Evolutionary conservation across 2,329 filamentous ascomycete genomes (phyloP).

Genomic region (Epichloe brachyelytri): DNA sequence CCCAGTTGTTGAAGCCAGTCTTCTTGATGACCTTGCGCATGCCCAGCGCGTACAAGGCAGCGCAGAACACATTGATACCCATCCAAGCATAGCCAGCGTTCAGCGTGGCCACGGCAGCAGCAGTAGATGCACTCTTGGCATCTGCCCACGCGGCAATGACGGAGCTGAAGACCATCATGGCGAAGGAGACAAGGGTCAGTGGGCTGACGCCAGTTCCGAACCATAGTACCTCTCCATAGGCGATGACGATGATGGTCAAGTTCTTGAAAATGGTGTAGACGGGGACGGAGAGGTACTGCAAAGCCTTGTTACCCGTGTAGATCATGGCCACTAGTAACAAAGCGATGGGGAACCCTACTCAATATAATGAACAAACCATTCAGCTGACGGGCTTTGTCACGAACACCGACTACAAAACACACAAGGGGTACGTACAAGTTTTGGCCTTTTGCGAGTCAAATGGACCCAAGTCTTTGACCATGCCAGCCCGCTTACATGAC

Average conservation of each 20-base stretch:
- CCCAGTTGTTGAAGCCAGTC: constrained; percentile 99
- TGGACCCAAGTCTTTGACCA: constrained; percentile 69
- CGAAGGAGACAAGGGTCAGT: constrained; percentile 84
- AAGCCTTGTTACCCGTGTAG: constrained; percentile 90
- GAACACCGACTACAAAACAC: neutral
- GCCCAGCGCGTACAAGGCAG: constrained; percentile 72
- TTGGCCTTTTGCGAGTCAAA: constrained; percentile 84
- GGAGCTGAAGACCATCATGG: constrained; percentile 91
- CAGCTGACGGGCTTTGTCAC: neutral
- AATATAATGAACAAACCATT: neutral
- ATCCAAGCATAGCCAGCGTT: constrained; percentile 98
- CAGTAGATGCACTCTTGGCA: constrained; percentile 52
- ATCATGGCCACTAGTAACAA: constrained; percentile 97
- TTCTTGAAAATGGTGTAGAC: constrained; percentile 99
- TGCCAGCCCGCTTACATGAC: constrained; percentile 60
- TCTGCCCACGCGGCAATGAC: constrained; percentile 95
- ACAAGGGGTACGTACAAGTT: constrained; percentile 53
- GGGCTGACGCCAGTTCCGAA: constrained; percentile 90
- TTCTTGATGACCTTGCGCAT: constrained; percentile 99
- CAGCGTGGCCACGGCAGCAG: constrained; percentile 68
- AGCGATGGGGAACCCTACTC: constrained; percentile 84
- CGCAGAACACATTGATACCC: constrained; percentile 92
- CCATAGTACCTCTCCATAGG: constrained; percentile 96
- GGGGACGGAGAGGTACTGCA: constrained; percentile 92
- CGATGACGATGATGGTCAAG: constrained; percentile 95